Percentiles rank a stretch among this genome's conserved stretches.
phyloP scores from a whole-genome alignment of 129 eudicot genomes.

The Ambrosia trifida region DNA sequence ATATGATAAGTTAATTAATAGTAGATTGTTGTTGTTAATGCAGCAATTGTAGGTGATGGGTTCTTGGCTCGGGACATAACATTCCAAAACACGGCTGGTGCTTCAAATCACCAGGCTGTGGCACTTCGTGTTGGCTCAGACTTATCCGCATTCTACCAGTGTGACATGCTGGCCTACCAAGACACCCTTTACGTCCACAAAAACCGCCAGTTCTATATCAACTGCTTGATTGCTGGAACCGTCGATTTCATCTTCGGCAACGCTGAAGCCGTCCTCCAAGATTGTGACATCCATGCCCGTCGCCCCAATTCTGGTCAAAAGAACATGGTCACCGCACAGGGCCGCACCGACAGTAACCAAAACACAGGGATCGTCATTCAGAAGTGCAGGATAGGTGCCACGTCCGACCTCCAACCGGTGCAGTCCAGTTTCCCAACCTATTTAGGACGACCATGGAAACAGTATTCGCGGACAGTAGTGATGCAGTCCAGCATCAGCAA shows the following conservation, averaged over 20 bases:
- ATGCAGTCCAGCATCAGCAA: constrained; percentile 60
- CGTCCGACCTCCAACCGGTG: constrained; percentile 63
- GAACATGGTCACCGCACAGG: constrained; percentile 90
- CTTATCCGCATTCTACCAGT: constrained; percentile 69
- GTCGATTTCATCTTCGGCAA: constrained; percentile 92
- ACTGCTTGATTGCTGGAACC: constrained; percentile 68
- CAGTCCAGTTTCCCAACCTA: constrained; percentile 59
- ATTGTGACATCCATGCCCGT: constrained; percentile 86
- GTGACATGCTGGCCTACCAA: constrained; percentile 78
- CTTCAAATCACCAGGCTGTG: constrained; percentile 93
- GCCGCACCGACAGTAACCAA: constrained; percentile 79
- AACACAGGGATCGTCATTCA: constrained; percentile 89
- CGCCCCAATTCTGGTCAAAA: constrained; percentile 59
- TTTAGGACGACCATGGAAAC: constrained; percentile 88
- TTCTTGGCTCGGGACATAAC: constrained; percentile 80
- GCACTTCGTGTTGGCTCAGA: constrained; percentile 88
- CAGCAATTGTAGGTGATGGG: constrained; percentile 73
- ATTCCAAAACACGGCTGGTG: constrained; percentile 87
- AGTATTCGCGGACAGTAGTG: constrained; percentile 65
- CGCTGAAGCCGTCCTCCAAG: constrained; percentile 65
- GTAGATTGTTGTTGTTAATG: too few species aligned
- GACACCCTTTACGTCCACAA: constrained; percentile 90
- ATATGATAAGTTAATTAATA: too few species aligned
- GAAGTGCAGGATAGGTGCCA: constrained; percentile 65
- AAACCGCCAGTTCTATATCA: constrained; percentile 73